Evolutionary conservation across 805 yeast genomes (phyloP).

Genomic region (Candida pseudofarinosa): DNA sequence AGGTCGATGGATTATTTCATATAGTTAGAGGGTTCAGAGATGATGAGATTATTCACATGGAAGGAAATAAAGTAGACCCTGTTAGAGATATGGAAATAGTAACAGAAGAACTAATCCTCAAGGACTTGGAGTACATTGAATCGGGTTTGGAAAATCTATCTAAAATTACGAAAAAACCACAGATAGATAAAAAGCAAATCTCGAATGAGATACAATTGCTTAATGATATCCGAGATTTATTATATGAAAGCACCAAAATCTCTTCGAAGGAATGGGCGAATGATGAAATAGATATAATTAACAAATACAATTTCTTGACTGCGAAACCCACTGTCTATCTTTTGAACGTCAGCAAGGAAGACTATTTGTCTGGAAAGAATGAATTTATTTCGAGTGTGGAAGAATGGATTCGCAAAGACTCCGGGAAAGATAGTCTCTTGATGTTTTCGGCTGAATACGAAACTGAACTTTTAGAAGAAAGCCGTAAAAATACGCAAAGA

Average conservation of each 20-base stretch:
- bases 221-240: slow-evolving; percentile 26
- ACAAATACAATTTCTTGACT: slow-evolving; percentile 69
- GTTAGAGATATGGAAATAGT: slow-evolving; percentile 60
- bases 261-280: slow-evolving; percentile 57
- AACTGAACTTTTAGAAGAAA: slow-evolving; percentile 27
- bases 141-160: slow-evolving; percentile 31
- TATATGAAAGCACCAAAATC: slow-evolving; percentile 54
- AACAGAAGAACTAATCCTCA: slow-evolving; percentile 58
- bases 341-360: slow-evolving; percentile 69
- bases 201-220: slow-evolving; percentile 26
- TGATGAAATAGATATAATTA: slow-evolving; percentile 63
- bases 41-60: slow-evolving; percentile 64
- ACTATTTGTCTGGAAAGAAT: slow-evolving; percentile 52
- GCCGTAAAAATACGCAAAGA: slow-evolving; percentile 13
- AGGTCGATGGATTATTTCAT: slow-evolving; percentile 70
- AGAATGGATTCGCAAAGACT: slow-evolving; percentile 63
- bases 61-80: slow-evolving; percentile 56
- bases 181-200: slow-evolving; percentile 18
- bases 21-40: slow-evolving; percentile 63
- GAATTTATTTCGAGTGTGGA: slow-evolving; percentile 48
- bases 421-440: slow-evolving; percentile 50
- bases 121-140: slow-evolving; percentile 61
- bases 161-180: slow-evolving; percentile 27
- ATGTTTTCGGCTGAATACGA: slow-evolving; percentile 49
- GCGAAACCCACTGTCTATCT: slow-evolving; percentile 85